Base-by-base conservation (phyloP, 2,329 filamentous ascomycete species). In the Ophiostoma quercus region DNA sequence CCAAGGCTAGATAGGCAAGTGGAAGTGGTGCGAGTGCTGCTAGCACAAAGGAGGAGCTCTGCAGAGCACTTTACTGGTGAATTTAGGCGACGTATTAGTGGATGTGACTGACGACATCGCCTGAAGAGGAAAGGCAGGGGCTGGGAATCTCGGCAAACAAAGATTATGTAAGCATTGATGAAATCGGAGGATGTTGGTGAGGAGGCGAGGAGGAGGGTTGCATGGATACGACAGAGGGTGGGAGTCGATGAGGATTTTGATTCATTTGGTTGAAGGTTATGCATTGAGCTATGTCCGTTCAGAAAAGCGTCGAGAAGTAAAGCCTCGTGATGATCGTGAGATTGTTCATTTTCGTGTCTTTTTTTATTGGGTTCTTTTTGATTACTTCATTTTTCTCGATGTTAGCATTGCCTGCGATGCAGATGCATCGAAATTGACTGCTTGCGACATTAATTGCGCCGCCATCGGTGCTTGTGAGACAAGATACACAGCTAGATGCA, bases 51-150 rank as follows among this genome's bases (percentile, higher is more conserved):
- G 16, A 51, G 6, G 47, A 8, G 14, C 47, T 51, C 34, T 51
- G 25, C n/a, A 22, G 7, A 4, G 47, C 16, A 51, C 47, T 51
- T 19, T 51, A 51, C 47, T 51, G 47, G 5, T 5, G 19, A 9
- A 19, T 51, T 51, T 19, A 51, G 47, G 47, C 47, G 22, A 57
- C 51, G 51, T 12, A 57, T 57, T 62, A 62, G 57, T 62, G 57
- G 57, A 32, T 14, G 57, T 32, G 57, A 62, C 32, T 62, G 57
- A 62, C 54, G 54, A 60, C 54, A 60, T 60, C 54, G 54, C 54
- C 25, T 57, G 43, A 47, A 57, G 51, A 57, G 51, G n/a, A 25
- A 62, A 62, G 25, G 25, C 57, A 32, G 4, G 41, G 41, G 54
- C 25, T 0, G 19, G n/a, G n/a, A 8, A 57, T 25, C 9, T 22